A percentile compares a stretch with the other conserved stretches of the same genome.
Evolutionary conservation across 805 yeast genomes (phyloP).

Genomic region (Pichia scutulata): DNA sequence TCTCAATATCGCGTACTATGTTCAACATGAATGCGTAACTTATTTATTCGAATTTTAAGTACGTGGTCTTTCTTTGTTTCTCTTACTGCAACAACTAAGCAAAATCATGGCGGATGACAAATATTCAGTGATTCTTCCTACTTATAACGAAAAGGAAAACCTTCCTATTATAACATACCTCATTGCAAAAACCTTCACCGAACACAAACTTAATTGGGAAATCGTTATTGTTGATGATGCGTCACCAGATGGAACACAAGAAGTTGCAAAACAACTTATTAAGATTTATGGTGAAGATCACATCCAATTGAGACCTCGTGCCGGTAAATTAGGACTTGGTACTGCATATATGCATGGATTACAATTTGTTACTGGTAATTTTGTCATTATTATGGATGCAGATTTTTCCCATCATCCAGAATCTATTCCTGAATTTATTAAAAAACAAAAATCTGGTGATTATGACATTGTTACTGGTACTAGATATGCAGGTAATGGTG

Average conservation of each 20-base stretch:
- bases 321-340: constrained; percentile 72
- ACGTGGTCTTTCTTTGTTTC: not conserved
- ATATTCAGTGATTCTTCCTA: constrained; percentile 69
- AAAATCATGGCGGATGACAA: constrained; percentile 31
- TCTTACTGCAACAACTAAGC: not conserved
- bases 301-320: constrained; percentile 60
- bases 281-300: constrained; percentile 51
- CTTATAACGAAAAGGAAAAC: constrained; percentile 66
- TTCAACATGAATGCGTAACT: not conserved
- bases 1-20: too few relatives aligned
- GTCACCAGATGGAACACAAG: constrained; percentile 80
- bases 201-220: constrained; percentile 59
- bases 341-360: constrained; percentile 78
- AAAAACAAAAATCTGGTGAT: constrained; percentile 45
- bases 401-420: constrained; percentile 79
- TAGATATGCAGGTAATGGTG: constrained; percentile 74
- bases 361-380: constrained; percentile 63
- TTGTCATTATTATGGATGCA: constrained; percentile 77
- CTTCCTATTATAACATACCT: constrained; percentile 65
- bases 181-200: constrained; percentile 58
- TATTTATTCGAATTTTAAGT: not conserved
- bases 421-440: constrained; percentile 69
- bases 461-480: constrained; percentile 50
- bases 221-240: constrained; percentile 70
- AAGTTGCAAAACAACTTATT: constrained; percentile 54